Base-by-base conservation (phyloP, 2,329 filamentous ascomycete species). In the Cordyceps javanica region DNA sequence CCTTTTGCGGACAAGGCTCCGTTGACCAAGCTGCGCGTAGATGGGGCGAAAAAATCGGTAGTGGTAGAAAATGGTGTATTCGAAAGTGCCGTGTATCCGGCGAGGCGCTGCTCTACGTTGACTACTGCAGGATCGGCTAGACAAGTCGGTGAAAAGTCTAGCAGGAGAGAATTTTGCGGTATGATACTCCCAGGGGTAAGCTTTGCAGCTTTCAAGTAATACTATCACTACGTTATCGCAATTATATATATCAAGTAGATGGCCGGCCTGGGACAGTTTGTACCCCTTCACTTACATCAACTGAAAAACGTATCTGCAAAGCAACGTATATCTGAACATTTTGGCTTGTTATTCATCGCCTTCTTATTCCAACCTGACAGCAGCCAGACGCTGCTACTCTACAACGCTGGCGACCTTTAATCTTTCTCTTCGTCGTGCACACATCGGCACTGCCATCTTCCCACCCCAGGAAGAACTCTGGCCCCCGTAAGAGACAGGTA, bases 401-500 rank as follows among this genome's bases (percentile, higher is more conserved):
- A 50, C 30, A 61, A 61, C 57, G 25, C 59, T 61, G 59, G 59
- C 59, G 48, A 34, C 28, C 23, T 28, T 19, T 16, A 55, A 11
- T 5, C 23, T 42, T 2, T 54, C 32, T n/a, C 30, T 38, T 23
- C 46, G 48, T 36, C 53, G 36, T 55, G 23, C 42, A 45, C 53
- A 57, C 23, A 36, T 45, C n/a, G 49, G 48, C 49, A 46, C 53
- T 21, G 42, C 53, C 34, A 28, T 50, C 28, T 59, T 61, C 44
- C 46, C 55, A 45, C 53, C 57, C 34, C 36, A 32, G 28, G 59
- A 61, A 53, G 59, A 61, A 38, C 48, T 59, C 48, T 61, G 59
- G 59, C 59, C 59, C 2, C 59, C 59, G 11, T 61, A 57, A 45
- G 28, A 57, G 49, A 21, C 26, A 55, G 21, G 58, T 60, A 52